Percentiles rank a stretch among this genome's conserved stretches.
Conservation (phyloP, 176 grass and related monocot species). For the Cymbopogon citratus region DNA sequence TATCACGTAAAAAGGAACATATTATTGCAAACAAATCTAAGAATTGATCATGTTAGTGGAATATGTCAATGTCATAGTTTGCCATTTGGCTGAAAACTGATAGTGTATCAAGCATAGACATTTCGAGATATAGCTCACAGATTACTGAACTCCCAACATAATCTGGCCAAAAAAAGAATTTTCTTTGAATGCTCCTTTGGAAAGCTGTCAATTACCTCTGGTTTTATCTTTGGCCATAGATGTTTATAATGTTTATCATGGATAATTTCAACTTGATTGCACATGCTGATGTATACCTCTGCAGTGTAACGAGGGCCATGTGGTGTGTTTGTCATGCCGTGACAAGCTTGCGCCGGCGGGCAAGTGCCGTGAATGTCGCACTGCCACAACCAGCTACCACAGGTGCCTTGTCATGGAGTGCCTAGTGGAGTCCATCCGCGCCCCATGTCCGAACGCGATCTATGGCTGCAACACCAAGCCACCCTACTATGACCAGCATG, state of each 20-base stretch:
- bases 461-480: neutral
- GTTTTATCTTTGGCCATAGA: neutral
- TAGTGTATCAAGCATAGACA: no score
- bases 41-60: neutral
- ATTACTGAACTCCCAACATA: neutral
- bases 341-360: neutral
- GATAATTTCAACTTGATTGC: neutral
- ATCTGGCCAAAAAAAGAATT: neutral
- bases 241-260: neutral
- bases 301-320: slow-evolving; percentile 12
- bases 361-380: slow-evolving; percentile 10
- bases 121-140: neutral
- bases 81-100: no score
- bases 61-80: neutral
- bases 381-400: neutral
- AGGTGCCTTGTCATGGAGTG: neutral
- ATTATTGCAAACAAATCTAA: neutral
- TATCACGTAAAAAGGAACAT: neutral
- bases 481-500: neutral
- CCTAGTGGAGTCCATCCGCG: neutral
- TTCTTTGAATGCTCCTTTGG: neutral
- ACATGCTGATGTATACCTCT: neutral
- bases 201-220: neutral
- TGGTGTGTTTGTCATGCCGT: slow-evolving; percentile 11
- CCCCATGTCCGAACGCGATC: neutral